Evolutionary conservation across 2,329 filamentous ascomycete species (phyloP).

Genomic region (Aspergillus sp.): DNA sequence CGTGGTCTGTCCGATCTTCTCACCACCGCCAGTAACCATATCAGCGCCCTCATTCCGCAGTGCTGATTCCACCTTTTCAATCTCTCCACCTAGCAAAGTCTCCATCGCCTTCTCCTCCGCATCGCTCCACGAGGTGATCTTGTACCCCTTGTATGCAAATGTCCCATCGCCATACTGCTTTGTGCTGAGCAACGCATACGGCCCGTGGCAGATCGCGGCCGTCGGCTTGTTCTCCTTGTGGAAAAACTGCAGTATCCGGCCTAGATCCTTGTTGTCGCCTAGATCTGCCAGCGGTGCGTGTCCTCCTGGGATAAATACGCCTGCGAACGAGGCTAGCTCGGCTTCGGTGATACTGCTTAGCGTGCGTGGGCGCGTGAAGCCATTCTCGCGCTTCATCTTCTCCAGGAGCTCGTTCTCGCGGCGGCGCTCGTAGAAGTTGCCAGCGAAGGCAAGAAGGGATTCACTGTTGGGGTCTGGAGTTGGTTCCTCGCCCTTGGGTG

Average conservation of each 20-base stretch:
- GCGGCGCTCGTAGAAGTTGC: constrained; percentile 47
- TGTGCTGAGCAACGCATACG: constrained; percentile 47
- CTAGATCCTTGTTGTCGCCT: constrained; percentile 43
- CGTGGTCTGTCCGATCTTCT: constrained; percentile 44
- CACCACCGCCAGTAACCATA: constrained; percentile 44
- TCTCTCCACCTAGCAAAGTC: constrained; percentile 43
- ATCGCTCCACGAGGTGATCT: constrained; percentile 48
- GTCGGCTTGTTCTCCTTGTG: constrained; percentile 44
- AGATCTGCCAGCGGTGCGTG: constrained; percentile 47
- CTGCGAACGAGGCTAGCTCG: constrained; percentile 39
- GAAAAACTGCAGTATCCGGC: constrained; percentile 44
- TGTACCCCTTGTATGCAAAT: constrained; percentile 49
- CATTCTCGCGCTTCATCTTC: constrained; percentile 47
- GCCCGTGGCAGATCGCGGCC: constrained; percentile 49
- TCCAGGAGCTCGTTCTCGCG: constrained; percentile 44
- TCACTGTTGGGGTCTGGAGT: constrained; percentile 44
- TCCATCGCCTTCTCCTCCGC: constrained; percentile 50
- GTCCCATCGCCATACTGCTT: constrained; percentile 33
- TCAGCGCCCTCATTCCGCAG: constrained; percentile 42
- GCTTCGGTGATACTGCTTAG: constrained; percentile 42
- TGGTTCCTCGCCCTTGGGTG: constrained; percentile 44
- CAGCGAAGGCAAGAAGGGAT: constrained; percentile 44
- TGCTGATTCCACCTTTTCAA: constrained; percentile 43
- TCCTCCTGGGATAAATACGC: constrained; percentile 48
- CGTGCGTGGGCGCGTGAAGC: constrained; percentile 38